A percentile compares a stretch with the other conserved stretches of the same genome.
These are phyloP conservation scores for Tetrapisispora taiwanensis DNA, from an alignment of 805 yeast genomes.

Conservation along the genomic window DNA sequence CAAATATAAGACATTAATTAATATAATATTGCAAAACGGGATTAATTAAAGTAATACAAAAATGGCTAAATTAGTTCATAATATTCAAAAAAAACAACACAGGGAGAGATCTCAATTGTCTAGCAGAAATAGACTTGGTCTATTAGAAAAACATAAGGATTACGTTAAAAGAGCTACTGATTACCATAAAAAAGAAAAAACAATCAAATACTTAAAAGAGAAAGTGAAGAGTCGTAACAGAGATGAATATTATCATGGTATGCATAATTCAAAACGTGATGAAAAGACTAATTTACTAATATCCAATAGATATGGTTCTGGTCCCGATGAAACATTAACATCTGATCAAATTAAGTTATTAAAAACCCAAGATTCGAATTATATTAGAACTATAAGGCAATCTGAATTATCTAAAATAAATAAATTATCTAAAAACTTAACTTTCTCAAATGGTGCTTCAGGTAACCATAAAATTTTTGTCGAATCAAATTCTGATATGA, in stretches of 20 bases:
- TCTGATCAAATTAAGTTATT: conserved; percentile 71
- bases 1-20: no score
- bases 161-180: conserved; percentile 63
- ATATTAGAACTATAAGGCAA: conserved; percentile 65
- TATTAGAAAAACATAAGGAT: conserved; percentile 87
- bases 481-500: conserved; percentile 46
- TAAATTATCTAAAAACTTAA: conserved; percentile 1
- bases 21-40: no score
- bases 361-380: conserved; percentile 86
- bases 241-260: conserved; percentile 93
- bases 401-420: conserved; percentile 53
- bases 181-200: conserved; percentile 47
- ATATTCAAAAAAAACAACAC: conserved; percentile 93
- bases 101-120: conserved; percentile 84
- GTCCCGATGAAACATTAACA: conserved; percentile 34
- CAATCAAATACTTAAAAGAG: conserved; percentile 56
- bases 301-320: conserved; percentile 44
- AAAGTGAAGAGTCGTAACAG: conserved; percentile 74
- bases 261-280: conserved; percentile 59
- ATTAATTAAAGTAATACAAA: background rate
- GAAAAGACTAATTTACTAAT: conserved; percentile 50
- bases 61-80: conserved; percentile 78
- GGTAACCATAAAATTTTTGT: conserved; percentile 77
- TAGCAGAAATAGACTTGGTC: conserved; percentile 65
- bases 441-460: background rate